Conservation (phyloP, 2,329 filamentous ascomycete species). For the Ceratocystis huliohia region DNA sequence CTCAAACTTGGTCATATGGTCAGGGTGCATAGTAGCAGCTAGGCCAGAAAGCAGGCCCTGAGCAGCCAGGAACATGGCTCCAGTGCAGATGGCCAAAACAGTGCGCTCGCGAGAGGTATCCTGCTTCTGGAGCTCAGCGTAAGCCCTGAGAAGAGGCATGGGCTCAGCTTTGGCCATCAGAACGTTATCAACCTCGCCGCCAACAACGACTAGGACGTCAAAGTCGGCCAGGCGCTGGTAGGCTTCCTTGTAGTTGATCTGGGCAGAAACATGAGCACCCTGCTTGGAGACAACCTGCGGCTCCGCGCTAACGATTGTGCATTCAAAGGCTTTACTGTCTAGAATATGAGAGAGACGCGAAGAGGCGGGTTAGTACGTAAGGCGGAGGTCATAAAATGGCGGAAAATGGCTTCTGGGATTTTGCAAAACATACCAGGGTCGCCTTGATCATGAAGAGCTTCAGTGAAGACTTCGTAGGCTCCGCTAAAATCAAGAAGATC, state of each 20-base stretch:
- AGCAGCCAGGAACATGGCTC: constrained; percentile 62
- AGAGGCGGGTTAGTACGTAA: neutral
- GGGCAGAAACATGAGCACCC: constrained; percentile 57
- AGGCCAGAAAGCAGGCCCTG: constrained; percentile 67
- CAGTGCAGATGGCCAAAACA: constrained; percentile 67
- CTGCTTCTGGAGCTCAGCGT: constrained; percentile 65
- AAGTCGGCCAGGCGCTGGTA: constrained; percentile 61
- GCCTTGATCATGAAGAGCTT: constrained; percentile 40
- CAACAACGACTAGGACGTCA: constrained; percentile 66
- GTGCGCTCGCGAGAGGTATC: constrained; percentile 71
- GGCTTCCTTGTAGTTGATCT: constrained; percentile 68
- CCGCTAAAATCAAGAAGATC: constrained; percentile 47
- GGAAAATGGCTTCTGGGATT: neutral
- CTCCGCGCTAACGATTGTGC: constrained; percentile 42
- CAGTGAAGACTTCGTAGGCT: constrained; percentile 39
- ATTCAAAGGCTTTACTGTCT: constrained; percentile 47
- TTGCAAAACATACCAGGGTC: constrained; percentile 36
- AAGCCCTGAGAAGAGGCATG: constrained; percentile 59
- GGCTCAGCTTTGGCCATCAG: constrained; percentile 58
- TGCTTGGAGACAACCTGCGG: constrained; percentile 45
- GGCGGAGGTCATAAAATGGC: neutral
- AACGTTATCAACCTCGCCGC: constrained; percentile 52
- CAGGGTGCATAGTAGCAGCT: constrained; percentile 70
- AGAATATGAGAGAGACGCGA: neutral
- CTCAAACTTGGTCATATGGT: constrained; percentile 69